Conservation (phyloP, 768 basidiomycete genomes). For the Kondoa malvinella region DNA sequence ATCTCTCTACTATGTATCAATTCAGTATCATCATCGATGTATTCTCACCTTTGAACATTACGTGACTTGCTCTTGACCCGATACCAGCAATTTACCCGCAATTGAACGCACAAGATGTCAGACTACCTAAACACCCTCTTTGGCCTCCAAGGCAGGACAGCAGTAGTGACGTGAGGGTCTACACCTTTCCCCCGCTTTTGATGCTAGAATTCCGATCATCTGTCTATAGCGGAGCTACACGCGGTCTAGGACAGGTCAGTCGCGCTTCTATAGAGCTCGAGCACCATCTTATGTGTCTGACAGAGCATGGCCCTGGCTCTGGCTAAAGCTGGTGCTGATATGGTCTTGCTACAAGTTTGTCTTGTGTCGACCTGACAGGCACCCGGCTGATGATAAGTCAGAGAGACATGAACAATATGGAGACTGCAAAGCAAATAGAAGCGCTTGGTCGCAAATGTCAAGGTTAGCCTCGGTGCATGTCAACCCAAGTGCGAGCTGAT, state of each 20-base stretch:
- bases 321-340: not conserved
- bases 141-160: not conserved
- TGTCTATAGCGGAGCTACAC: not conserved
- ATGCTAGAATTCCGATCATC: not conserved
- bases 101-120: too few relatives aligned
- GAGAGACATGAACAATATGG: not conserved
- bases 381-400: not conserved
- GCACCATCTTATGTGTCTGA: not conserved
- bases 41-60: too few relatives aligned
- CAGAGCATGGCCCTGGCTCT: not conserved
- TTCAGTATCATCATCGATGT: too few relatives aligned
- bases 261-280: not conserved
- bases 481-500: not conserved
- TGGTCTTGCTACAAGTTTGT: not conserved
- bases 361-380: not conserved
- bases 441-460: not conserved
- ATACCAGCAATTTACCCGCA: too few relatives aligned
- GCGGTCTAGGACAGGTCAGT: not conserved
- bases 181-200: too few relatives aligned
- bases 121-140: not conserved
- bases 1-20: too few relatives aligned
- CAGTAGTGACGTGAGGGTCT: not conserved
- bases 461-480: not conserved
- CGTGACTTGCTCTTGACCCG: too few relatives aligned
- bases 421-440: not conserved